These are phyloP conservation scores for Jimgerdemannia flammicorona DNA, from an alignment of 192 early-diverging fungal genomes.

Conservation along the genomic window DNA sequence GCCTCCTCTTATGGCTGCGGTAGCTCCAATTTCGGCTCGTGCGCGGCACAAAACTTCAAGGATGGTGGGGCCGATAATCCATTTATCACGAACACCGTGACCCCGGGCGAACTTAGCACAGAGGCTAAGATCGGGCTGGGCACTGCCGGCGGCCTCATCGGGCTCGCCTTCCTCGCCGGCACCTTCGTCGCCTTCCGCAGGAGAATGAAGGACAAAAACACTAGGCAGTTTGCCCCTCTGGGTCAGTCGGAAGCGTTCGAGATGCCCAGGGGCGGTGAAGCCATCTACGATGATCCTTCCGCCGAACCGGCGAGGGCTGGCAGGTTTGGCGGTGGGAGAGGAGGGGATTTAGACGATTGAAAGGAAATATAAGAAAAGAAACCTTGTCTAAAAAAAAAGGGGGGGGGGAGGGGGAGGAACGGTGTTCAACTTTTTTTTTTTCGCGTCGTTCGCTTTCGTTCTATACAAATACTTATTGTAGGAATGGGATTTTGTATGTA, in stretches of 20 bases:
- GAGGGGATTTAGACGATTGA: too few relatives aligned
- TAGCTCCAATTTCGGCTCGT: slow-evolving; percentile 2
- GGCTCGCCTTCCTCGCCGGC: slow-evolving; percentile 27
- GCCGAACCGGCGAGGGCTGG: too few relatives aligned
- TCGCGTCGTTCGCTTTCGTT: too few relatives aligned
- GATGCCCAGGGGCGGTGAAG: slow-evolving; percentile 5
- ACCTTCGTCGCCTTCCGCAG: slow-evolving; percentile 19
- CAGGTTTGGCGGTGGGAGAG: too few relatives aligned
- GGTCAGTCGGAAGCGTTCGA: slow-evolving; percentile 19
- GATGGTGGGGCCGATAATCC: slow-evolving; percentile 12
- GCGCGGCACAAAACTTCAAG: slow-evolving; percentile 1
- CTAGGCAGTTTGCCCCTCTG: too few relatives aligned
- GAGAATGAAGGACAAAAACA: slow-evolving; percentile 17
- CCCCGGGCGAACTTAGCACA: slow-evolving; percentile 3
- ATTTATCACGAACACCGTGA: not conserved
- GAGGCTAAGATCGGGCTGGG: slow-evolving; percentile 32
- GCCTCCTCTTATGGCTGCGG: slow-evolving; percentile 18
- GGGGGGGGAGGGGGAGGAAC: too few relatives aligned
- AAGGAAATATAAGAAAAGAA: too few relatives aligned
- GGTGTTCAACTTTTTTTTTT: too few relatives aligned
- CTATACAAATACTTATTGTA: too few relatives aligned
- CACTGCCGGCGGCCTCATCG: slow-evolving; percentile 36
- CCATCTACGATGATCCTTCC: too few relatives aligned
- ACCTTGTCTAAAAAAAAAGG: too few relatives aligned
- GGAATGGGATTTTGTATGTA: too few relatives aligned